phyloP scores from a whole-genome alignment of 2,329 filamentous ascomycete species.

The Paraconiothyrium sp. region DNA sequence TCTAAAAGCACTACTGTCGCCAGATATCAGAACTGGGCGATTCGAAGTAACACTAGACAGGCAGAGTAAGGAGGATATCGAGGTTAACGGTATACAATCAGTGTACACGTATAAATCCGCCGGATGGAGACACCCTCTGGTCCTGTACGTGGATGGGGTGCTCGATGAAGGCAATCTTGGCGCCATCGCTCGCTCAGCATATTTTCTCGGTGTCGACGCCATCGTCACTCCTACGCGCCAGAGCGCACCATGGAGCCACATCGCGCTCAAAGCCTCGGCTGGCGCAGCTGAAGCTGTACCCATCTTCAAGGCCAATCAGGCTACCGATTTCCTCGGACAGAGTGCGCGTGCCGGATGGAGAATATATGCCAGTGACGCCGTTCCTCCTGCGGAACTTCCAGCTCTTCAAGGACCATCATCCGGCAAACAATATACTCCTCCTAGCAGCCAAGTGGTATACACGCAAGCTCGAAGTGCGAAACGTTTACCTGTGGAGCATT shows the following conservation, averaged over 20 bases:
- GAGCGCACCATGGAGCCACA: conserved; percentile 76
- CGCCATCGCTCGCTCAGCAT: conserved; percentile 85
- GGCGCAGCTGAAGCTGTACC: conserved; percentile 85
- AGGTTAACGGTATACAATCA: conserved; percentile 73
- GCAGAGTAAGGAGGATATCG: conserved; percentile 78
- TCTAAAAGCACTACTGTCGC: conserved; percentile 65
- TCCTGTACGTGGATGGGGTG: conserved; percentile 79
- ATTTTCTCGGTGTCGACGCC: conserved; percentile 89
- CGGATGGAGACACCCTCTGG: conserved; percentile 69
- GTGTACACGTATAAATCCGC: conserved; percentile 59
- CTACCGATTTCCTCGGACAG: conserved; percentile 73
- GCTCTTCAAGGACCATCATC: conserved; percentile 42
- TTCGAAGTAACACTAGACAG: conserved; percentile 59
- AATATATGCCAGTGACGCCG: conserved; percentile 75
- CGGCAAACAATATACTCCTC: not conserved
- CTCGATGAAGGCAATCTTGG: conserved; percentile 91
- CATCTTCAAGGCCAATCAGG: conserved; percentile 74
- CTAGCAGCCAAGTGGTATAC: conserved; percentile 34
- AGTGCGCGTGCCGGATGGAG: conserved; percentile 80
- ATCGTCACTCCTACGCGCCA: conserved; percentile 77
- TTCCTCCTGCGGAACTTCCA: conserved; percentile 32
- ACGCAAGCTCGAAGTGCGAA: conserved; percentile 32
- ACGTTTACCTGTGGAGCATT: conserved; percentile 32
- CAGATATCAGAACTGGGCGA: conserved; percentile 52
- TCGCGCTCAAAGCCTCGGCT: conserved; percentile 86